A percentile compares a stretch with the other conserved stretches of the same genome.
These are phyloP conservation scores for Yamadazyma tumulicola DNA, from an alignment of 805 yeast genomes.

Conservation along the genomic window DNA sequence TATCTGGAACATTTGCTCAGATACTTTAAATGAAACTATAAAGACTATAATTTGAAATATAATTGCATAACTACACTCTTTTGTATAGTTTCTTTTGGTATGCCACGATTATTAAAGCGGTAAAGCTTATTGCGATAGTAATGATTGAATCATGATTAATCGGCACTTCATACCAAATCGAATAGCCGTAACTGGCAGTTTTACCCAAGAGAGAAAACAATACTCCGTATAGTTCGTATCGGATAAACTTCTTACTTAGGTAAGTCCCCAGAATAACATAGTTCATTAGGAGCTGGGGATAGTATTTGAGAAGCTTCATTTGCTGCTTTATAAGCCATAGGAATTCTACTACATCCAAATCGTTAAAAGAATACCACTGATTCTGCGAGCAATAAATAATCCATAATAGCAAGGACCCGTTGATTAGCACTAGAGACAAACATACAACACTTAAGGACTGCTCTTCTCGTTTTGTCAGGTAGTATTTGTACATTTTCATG, in stretches of 20 bases:
- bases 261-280: slow-evolving; percentile 14
- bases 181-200: slow-evolving; percentile 1
- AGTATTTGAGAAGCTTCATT: slow-evolving; percentile 19
- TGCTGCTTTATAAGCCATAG: slow-evolving; percentile 35
- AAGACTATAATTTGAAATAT: no score
- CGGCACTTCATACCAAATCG: slow-evolving; percentile 18
- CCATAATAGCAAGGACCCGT: not conserved
- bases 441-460: slow-evolving; percentile 8
- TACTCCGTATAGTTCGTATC: slow-evolving; percentile 7
- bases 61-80: no score
- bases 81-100: slow-evolving; percentile 5
- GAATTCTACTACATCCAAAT: slow-evolving; percentile 40
- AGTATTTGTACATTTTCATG: slow-evolving; percentile 4
- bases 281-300: slow-evolving; percentile 42
- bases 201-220: not conserved
- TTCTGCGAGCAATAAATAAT: slow-evolving; percentile 9
- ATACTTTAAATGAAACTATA: no score
- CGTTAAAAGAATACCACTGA: slow-evolving; percentile 7
- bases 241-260: slow-evolving; percentile 2
- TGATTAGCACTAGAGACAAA: not conserved
- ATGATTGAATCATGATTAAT: slow-evolving; percentile 14
- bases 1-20: no score
- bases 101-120: slow-evolving; percentile 5
- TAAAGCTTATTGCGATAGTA: slow-evolving; percentile 5
- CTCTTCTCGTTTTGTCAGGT: slow-evolving; percentile 7